Base-by-base conservation (phyloP, 106 monocot species). In the Allium sativum region DNA sequence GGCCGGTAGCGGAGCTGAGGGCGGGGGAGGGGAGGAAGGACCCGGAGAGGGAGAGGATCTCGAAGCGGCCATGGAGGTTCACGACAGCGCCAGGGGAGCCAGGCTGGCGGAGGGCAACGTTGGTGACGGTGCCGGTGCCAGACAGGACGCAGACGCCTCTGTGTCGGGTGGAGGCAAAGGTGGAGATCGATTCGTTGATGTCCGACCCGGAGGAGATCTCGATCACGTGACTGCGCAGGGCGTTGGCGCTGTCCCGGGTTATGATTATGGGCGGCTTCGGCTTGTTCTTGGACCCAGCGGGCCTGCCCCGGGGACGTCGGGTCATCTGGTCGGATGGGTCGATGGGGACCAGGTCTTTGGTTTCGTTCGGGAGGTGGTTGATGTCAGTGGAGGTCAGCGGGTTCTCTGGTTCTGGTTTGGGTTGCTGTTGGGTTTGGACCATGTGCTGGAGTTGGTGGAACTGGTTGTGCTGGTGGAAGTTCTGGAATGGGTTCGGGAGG, bases 261-360 rank as follows among this genome's bases (percentile, higher is more conserved):
- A 85, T 85, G 55, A 85, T 81, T 47, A 85, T 81, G 8, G 85
- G 85, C 7, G 85, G 81, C 47, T 81, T 85, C n/a, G 85, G 85
- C 62, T 75, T 85, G 78, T 85, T 85, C 85, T 81, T 85, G 17
- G 85, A 85, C 10, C 85, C 85, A 0, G 85, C 71, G 4, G 85
- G 85, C 3, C 85, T 64, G 12, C 85, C 85, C 1, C 81, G 77
- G 0, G 85, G 77, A 0, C 85, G 77, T 7, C 75, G 81, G 14
- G 45, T 65, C 12, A 59, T 72, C 19, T 81, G 68, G 4, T 70
- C 69, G 17, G 70, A 77, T 13, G 16, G 62, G 18, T 45, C 41
- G 44, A 45, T 44, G 44, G 52, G 48, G 16, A 53, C n/a, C 18
- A 78, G 20, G 12, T 73, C 68, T 55, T 59, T 69, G 41, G 61